Evolutionary conservation across 2,329 filamentous ascomycete genomes (phyloP).

Genomic region (Pseudogymnoascus sp.): DNA sequence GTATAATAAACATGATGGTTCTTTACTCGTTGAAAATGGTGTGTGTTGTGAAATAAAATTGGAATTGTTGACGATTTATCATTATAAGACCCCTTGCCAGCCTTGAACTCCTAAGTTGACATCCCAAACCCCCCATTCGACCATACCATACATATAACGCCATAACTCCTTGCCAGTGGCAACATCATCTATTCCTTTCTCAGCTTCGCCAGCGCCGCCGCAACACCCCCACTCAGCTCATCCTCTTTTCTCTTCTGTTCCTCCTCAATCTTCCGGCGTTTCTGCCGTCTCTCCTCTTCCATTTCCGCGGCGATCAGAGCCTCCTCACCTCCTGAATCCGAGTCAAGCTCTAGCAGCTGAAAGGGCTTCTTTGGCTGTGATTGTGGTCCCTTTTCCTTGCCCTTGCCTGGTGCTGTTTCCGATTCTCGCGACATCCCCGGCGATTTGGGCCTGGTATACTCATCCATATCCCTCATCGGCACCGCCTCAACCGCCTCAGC

Average conservation of each 20-base stretch:
- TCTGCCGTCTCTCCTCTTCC: conserved; percentile 31
- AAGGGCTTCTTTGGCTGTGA: conserved; percentile 27
- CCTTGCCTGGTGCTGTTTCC: conserved; percentile 8
- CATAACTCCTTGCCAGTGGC: background rate
- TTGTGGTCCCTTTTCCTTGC: conserved; percentile 2
- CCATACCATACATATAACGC: background rate
- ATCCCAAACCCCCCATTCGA: background rate
- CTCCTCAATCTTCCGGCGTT: conserved; percentile 24
- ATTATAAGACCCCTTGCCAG: background rate
- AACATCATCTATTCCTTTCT: conserved; percentile 34
- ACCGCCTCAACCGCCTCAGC: conserved; percentile 27
- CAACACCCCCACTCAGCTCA: conserved; percentile 48
- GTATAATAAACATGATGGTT: background rate
- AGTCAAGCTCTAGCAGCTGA: conserved; percentile 24
- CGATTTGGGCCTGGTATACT: conserved; percentile 9
- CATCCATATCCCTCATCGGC: conserved; percentile 21
- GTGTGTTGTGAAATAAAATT: background rate
- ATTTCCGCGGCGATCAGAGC: conserved; percentile 42
- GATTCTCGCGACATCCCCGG: background rate
- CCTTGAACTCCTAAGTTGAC: background rate
- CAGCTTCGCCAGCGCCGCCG: conserved; percentile 52
- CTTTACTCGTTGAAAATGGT: background rate
- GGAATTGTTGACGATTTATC: background rate
- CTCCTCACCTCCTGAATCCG: conserved; percentile 35
- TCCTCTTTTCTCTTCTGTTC: conserved; percentile 30